Conservation (phyloP, 805 yeast genomes). For the Metschnikowia aberdeeniae region DNA sequence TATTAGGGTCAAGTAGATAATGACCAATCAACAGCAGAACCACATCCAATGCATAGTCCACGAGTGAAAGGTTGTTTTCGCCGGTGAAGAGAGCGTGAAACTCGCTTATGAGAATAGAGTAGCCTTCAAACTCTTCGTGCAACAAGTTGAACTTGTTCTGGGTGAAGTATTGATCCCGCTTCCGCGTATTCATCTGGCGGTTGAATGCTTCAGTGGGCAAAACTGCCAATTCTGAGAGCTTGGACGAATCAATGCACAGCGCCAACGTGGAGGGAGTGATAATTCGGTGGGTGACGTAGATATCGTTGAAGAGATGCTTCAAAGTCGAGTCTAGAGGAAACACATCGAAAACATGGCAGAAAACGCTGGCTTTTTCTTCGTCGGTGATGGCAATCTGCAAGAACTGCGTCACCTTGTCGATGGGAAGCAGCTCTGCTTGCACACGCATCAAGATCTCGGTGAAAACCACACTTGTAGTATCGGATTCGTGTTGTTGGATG, state of each 20-base stretch:
- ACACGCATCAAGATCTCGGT: conserved; percentile 30
- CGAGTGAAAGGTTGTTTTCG: conserved; percentile 37
- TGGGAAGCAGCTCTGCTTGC: conserved; percentile 19
- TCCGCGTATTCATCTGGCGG: conserved; percentile 32
- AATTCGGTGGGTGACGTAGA: conserved; percentile 18
- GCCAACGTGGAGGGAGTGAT: conserved; percentile 33
- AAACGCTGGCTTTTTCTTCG: conserved; percentile 29
- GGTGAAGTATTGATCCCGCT: conserved; percentile 43
- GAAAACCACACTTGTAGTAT: conserved; percentile 24
- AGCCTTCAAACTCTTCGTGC: conserved; percentile 78
- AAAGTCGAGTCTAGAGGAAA: conserved; percentile 28
- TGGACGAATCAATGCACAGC: conserved; percentile 25
- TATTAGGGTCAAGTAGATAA: conserved; percentile 67
- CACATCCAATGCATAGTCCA: conserved; percentile 42
- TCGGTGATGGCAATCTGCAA: conserved; percentile 26
- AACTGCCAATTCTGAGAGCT: conserved; percentile 23
- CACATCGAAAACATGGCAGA: conserved; percentile 37
- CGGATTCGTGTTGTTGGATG: conserved; percentile 22
- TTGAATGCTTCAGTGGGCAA: conserved; percentile 33
- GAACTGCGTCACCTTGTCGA: conserved; percentile 20
- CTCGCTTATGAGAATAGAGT: conserved; percentile 55
- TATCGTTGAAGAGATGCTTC: conserved; percentile 19
- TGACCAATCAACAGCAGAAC: conserved; percentile 65
- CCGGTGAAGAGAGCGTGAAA: conserved; percentile 40
- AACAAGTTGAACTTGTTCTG: conserved; percentile 61